Base-by-base conservation (phyloP, 176 grass and related monocot species). In the Oryza coarctata region DNA sequence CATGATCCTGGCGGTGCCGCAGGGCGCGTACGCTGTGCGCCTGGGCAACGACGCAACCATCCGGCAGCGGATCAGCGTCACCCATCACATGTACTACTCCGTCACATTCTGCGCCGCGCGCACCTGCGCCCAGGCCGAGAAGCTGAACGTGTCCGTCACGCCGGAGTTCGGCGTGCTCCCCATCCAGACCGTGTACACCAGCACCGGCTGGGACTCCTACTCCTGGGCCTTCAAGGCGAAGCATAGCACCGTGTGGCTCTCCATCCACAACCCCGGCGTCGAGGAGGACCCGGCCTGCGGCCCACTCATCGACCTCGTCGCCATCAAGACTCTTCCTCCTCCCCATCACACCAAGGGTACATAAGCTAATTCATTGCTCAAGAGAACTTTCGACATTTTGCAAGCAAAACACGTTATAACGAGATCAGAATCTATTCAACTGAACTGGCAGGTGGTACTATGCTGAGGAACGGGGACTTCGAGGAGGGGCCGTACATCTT, bases 21-120 rank as follows among this genome's bases (percentile, higher is more conserved):
- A 73, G 32, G 90, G 87, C 36, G 82, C 62, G 22, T 43, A 61
- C 13, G 87, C 91, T 12, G 80, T 92, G 2, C 81, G 91, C 23
- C 87, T 92, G 1, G 91, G 87, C 68, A 92, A 89, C 81, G 91
- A 92, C 44, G 91, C 91, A 6, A 84, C 87, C 18, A 70, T 92
- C 76, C 77, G 45, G 77, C 91, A 92, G 84, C 49, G 31, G 72
- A 73, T 92, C 0, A 27, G 36, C 14, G 71, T 92, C 29, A 20
- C 76, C 5, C 77, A 62, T 18, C 49, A 83, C 20, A 27, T 25
- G 3, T 83, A 82, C 81, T 92, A 89, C 81, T 80, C 91, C 45
- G 0, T 92, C 67, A 82, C 77, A 62, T 93, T 93, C 68, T 43
- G 69, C 68, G 84, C 91, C 2, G 91, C 84, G 41, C 91, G 91